These are phyloP conservation scores for Platanus orientalis DNA, from an alignment of 164 flowering plant species.

Conservation along the genomic window DNA sequence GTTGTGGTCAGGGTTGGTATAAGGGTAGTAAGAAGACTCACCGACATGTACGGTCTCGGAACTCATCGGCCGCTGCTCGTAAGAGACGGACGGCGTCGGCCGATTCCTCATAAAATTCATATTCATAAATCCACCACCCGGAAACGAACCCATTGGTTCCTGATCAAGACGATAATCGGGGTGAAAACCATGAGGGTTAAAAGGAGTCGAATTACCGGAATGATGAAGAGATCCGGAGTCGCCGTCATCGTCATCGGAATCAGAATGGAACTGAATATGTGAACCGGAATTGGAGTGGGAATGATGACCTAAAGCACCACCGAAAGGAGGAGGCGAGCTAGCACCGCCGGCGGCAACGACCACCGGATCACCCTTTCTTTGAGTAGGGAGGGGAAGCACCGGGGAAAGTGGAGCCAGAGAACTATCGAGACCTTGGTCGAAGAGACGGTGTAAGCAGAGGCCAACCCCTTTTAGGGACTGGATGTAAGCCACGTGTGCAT, in stretches of 20 bases:
- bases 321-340: slow-evolving; percentile 1
- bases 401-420: slow-evolving; percentile 13
- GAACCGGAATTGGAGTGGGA: slow-evolving; percentile 31
- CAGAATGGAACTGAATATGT: slow-evolving; percentile 27
- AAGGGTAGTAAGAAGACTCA: slow-evolving; percentile 34
- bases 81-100: slow-evolving; percentile 48
- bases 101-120: slow-evolving; percentile 72
- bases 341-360: background rate
- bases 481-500: slow-evolving; percentile 37
- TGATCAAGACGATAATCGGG: slow-evolving; percentile 15
- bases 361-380: slow-evolving; percentile 15
- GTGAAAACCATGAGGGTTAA: slow-evolving; percentile 9
- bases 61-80: slow-evolving; percentile 55
- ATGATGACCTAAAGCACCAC: slow-evolving; percentile 3
- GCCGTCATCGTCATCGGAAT: slow-evolving; percentile 29
- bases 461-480: slow-evolving; percentile 32
- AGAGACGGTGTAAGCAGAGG: slow-evolving; percentile 29
- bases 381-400: slow-evolving; percentile 13
- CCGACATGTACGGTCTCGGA: slow-evolving; percentile 44
- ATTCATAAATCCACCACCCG: slow-evolving; percentile 27
- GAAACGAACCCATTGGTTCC: slow-evolving; percentile 9
- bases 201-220: slow-evolving; percentile 32
- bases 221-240: slow-evolving; percentile 31
- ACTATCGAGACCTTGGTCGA: slow-evolving; percentile 14
- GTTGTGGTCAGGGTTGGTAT: slow-evolving; percentile 12